Evolutionary conservation across 2,329 filamentous ascomycete genomes (phyloP), one percentile per base, ranked within the genome.

Genomic region (Fusarium albosuccineum): DNA sequence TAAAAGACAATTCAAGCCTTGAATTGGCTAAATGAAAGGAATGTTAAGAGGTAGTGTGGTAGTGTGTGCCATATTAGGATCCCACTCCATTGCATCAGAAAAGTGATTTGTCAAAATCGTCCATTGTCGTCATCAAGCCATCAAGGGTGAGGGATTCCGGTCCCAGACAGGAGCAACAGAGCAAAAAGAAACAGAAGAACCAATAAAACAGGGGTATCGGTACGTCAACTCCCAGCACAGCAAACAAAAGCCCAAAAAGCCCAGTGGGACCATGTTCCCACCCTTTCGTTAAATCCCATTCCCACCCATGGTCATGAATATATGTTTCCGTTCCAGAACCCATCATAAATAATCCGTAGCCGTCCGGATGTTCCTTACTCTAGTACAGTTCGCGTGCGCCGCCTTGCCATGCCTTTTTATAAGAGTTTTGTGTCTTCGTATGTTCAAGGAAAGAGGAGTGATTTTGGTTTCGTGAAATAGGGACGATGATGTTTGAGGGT

Each of bases 351-450:
- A 40, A 33, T 51, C 55, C 61, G 29, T 50, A 40, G 46, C 30
- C 57, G 50, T 53, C 61, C 42, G 42, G 48, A 68, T 62, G 17
- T 44, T 46, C 49, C 64, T 46, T 62, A 40, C 60, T 70, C 68
- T 71, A 73, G 64, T 70, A 70, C 65, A 73, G 64, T 68, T 58
- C 68, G 62, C 66, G 57, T 74, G 63, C 74, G 75, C 75, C 75
- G 65, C 64, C 44, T 30, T 48, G 30, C 27, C 44, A 22, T 44
- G 41, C 41, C 41, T 72, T 70, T 58, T 60, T 49, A 46, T 45
- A 57, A 45, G 46, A 51, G 33, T 53, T 69, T 56, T 57, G 39
- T 58, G 62, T 55, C 53, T 72, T 59, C 61, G 53, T 64, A 37
- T 69, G 48, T 49, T 60, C 59, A 44, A 36, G 50, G 41, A 53